Evolutionary conservation across 2,329 filamentous ascomycete species (phyloP), one percentile per base, ranked within the genome.

Genomic region (Pseudogymnoascus sp.): DNA sequence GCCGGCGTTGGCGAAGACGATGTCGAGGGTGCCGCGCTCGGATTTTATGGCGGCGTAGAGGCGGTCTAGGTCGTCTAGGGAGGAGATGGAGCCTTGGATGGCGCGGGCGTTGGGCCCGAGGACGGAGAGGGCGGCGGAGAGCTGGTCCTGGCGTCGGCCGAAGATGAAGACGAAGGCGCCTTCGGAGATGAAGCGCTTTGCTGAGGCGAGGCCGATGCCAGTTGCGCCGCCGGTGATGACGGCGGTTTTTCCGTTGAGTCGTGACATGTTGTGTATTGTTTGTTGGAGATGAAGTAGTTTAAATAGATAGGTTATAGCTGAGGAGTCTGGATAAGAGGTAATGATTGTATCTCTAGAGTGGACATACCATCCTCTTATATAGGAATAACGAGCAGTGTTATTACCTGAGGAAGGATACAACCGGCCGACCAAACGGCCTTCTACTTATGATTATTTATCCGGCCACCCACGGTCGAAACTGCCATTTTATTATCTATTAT

Each of bases 11-110:
- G 67, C 67, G 60, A 68, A 53, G 59, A 68, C 66, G 40, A 68
- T 68, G 65, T 68, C 67, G 66, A 68, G 65, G 25, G 66, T 68
- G 47, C 66, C 67, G 40, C 67, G 66, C 66, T 68, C 67, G 61
- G 66, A 63, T 63, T 68, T 68, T 2, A 68, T 66, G 5, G 67
- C 66, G 12, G 65, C 66, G 61, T 68, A 68, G 62, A 68, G 67
- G 47, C 60, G 42, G 60, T 68, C 67, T 62, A 68, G 67, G 60
- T 68, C 66, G 40, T 60, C 61, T 42, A 68, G 62, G 50, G 63
- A 28, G 59, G 66, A 68, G 67, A 68, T 62, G 0, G 67, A 68
- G 64, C 67, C 66, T 56, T 66, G 40, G 16, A 67, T 47, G 1
- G 60, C 66, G 61, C 66, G 66, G 64, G 66, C 66, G 65, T 67